A percentile compares a stretch with the other conserved stretches of the same genome.
Conservation (phyloP, 2,329 filamentous ascomycete species). For the Fusarium sp. region DNA sequence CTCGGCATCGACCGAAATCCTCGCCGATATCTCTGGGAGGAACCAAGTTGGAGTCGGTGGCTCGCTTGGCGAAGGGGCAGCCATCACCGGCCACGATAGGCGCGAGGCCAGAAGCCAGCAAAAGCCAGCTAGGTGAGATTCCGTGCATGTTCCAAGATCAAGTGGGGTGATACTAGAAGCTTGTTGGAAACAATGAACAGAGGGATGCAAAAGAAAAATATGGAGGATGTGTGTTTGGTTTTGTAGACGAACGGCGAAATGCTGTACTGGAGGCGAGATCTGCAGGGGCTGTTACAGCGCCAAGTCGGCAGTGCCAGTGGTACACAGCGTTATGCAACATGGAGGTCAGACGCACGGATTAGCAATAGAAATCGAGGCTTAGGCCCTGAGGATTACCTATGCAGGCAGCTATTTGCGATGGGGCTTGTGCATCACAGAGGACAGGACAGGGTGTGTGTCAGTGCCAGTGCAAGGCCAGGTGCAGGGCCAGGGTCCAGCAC, state of each 20-base stretch:
- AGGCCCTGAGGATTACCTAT: neutral
- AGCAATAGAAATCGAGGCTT: conserved; percentile 17
- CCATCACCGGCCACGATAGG: conserved; percentile 30
- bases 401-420: conserved; percentile 3
- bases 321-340: conserved; percentile 18
- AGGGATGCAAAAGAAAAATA: neutral
- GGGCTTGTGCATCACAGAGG: neutral
- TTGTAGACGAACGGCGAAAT: conserved; percentile 23
- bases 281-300: conserved; percentile 25
- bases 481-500: conserved; percentile 8
- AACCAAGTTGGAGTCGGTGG: conserved; percentile 6
- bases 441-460: neutral
- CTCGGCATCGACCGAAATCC: conserved; percentile 38
- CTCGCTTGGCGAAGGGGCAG: conserved; percentile 42
- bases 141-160: conserved; percentile 23
- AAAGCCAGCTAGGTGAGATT: conserved; percentile 18
- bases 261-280: conserved; percentile 29
- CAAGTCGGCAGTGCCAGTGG: conserved; percentile 31
- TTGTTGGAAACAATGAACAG: neutral
- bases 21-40: conserved; percentile 33
- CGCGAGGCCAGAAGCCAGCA: conserved; percentile 36
- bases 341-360: conserved; percentile 22
- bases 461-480: neutral
- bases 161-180: neutral
- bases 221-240: conserved; percentile 29